These are phyloP conservation scores for barrel medic (Medicago truncatula) DNA, from an alignment of 306 rosid species.

Conservation along the genomic window MtrunA17r5.0-ANR NC_053048.1:48794501-48795000, in stretches of 20 bases:
- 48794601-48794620: constrained; percentile 48
- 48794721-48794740: constrained; percentile 78
- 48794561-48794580: constrained; percentile 84
- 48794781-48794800: constrained; percentile 85
- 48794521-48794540: constrained; percentile 53
- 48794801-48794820: constrained; percentile 77
- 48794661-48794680: constrained; percentile 61
- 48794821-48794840: constrained; percentile 61
- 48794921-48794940: constrained; percentile 69
- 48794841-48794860: constrained; percentile 84
- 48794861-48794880: constrained; percentile 70
- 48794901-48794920: constrained; percentile 75
- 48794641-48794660: constrained; percentile 91
- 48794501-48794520: constrained; percentile 83
- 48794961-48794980: constrained; percentile 75
- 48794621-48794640: constrained; percentile 66
- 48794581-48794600: constrained; percentile 79
- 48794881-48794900: constrained; percentile 67
- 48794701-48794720: constrained; percentile 84
- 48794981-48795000: constrained; percentile 69
- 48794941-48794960: constrained; percentile 77
- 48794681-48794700: constrained; percentile 63
- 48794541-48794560: constrained; percentile 69
- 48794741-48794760: constrained; percentile 72
- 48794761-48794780: constrained; percentile 73